Percentiles rank a stretch among this genome's conserved stretches.
Conservation (phyloP, 345 rosid genomes). For the Noccaea bulbosa region DNA sequence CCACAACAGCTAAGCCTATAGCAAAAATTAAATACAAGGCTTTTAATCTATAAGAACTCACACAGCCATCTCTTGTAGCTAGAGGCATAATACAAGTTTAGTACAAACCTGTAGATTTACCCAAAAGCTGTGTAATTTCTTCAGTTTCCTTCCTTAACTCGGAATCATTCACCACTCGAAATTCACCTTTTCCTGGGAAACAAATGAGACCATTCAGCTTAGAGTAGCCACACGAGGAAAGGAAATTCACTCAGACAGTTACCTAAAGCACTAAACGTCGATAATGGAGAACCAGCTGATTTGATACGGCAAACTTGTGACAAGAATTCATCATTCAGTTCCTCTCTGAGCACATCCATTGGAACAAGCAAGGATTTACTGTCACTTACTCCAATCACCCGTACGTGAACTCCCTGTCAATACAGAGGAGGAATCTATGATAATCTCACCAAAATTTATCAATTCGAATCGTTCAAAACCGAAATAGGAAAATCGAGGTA, state of each 20-base stretch:
- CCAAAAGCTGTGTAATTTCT: slow-evolving; percentile 59
- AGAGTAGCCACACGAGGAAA: not conserved
- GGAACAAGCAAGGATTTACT: slow-evolving; percentile 65
- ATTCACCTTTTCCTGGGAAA: slow-evolving; percentile 38
- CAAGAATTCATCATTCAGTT: slow-evolving; percentile 60
- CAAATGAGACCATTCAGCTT: not conserved
- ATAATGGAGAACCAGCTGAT: slow-evolving; percentile 57
- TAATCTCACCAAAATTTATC: slow-evolving; percentile 2
- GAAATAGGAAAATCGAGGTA: not conserved
- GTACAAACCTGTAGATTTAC: slow-evolving; percentile 73
- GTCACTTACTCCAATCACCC: slow-evolving; percentile 82
- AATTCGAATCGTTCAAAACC: not conserved
- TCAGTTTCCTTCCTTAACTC: slow-evolving; percentile 49
- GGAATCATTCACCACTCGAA: slow-evolving; percentile 45
- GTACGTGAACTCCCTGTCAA: slow-evolving; percentile 71
- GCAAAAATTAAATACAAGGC: not conserved
- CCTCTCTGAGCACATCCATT: slow-evolving; percentile 51
- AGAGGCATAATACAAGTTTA: not conserved
- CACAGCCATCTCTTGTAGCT: not conserved
- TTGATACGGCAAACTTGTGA: slow-evolving; percentile 66
- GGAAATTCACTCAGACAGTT: slow-evolving; percentile 10
- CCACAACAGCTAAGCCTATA: slow-evolving; percentile 77
- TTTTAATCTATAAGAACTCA: not conserved
- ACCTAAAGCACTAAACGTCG: slow-evolving; percentile 52
- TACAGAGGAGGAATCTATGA: not conserved